These are phyloP conservation scores for Termitomyces sp. DNA, from an alignment of 1,284 basidiomycete species.

Conservation along the genomic window DNA sequence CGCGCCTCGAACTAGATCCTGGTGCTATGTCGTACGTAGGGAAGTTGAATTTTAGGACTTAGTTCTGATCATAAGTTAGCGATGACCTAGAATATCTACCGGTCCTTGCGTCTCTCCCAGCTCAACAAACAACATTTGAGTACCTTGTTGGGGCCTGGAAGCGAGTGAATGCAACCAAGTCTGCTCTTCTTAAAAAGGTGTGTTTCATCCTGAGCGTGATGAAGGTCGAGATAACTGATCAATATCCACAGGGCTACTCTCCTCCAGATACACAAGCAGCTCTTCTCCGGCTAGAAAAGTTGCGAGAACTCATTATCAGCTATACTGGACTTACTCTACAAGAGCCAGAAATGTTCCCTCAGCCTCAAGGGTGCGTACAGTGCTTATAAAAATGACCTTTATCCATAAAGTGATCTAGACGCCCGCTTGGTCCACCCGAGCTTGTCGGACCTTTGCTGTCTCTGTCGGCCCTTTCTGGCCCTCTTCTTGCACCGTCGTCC, in stretches of 20 bases:
- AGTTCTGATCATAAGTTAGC: conserved; percentile 31
- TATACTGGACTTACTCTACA: conserved; percentile 89
- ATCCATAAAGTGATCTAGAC: conserved; percentile 36
- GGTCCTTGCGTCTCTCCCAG: conserved; percentile 75
- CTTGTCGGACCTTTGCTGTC: conserved; percentile 74
- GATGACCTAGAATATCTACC: conserved; percentile 80
- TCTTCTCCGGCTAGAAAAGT: conserved; percentile 59
- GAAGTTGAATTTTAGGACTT: background rate
- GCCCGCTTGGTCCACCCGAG: conserved; percentile 69
- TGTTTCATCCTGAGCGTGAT: background rate
- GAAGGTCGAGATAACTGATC: background rate
- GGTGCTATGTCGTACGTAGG: conserved; percentile 62
- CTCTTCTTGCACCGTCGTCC: conserved; percentile 48
- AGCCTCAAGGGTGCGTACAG: conserved; percentile 64
- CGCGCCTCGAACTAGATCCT: conserved; percentile 82
- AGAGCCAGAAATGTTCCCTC: conserved; percentile 93
- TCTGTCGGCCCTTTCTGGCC: conserved; percentile 57
- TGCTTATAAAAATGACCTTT: background rate
- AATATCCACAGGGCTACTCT: conserved; percentile 46
- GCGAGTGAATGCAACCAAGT: conserved; percentile 59
- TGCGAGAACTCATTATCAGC: conserved; percentile 79
- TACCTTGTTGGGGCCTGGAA: conserved; percentile 93
- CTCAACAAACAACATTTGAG: conserved; percentile 82
- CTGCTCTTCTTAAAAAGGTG: conserved; percentile 60
- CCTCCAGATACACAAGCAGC: conserved; percentile 63